phyloP scores from a whole-genome alignment of 805 yeast genomes.

The Barnettozyma wickerhamii region DNA sequence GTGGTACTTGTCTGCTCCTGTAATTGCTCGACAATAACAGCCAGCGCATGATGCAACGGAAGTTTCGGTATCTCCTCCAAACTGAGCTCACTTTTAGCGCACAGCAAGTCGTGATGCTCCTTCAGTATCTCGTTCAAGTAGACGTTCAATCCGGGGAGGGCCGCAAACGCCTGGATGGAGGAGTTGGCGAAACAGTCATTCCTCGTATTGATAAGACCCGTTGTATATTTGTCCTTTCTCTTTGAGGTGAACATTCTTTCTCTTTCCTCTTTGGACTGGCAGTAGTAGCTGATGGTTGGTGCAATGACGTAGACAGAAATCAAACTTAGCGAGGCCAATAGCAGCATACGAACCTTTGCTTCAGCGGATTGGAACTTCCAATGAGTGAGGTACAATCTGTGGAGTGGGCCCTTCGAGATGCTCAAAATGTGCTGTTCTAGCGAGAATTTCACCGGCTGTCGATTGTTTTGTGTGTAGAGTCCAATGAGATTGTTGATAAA shows the following conservation, averaged over 20 bases:
- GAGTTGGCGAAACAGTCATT: conserved; percentile 94
- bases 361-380: conserved; percentile 19
- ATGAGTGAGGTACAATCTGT: conserved; percentile 17
- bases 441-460: not conserved
- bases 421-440: conserved; percentile 13
- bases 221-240: conserved; percentile 69
- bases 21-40: conserved; percentile 47
- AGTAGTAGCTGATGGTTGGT: conserved; percentile 24
- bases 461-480: not conserved
- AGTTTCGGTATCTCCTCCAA: conserved; percentile 32
- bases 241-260: conserved; percentile 34
- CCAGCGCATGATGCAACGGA: conserved; percentile 55
- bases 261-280: conserved; percentile 18
- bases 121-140: conserved; percentile 42
- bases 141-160: conserved; percentile 53
- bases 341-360: conserved; percentile 20
- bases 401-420: conserved; percentile 11
- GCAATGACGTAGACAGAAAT: conserved; percentile 28
- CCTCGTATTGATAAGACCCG: conserved; percentile 76
- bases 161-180: conserved; percentile 72
- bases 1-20: conserved; percentile 57
- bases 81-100: not conserved
- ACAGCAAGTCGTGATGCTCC: conserved; percentile 16
- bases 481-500: not conserved
- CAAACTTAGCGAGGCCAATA: conserved; percentile 19